Evolutionary conservation across 306 rosid genomes (phyloP).

Genomic region (Citrullus colocynthis): DNA sequence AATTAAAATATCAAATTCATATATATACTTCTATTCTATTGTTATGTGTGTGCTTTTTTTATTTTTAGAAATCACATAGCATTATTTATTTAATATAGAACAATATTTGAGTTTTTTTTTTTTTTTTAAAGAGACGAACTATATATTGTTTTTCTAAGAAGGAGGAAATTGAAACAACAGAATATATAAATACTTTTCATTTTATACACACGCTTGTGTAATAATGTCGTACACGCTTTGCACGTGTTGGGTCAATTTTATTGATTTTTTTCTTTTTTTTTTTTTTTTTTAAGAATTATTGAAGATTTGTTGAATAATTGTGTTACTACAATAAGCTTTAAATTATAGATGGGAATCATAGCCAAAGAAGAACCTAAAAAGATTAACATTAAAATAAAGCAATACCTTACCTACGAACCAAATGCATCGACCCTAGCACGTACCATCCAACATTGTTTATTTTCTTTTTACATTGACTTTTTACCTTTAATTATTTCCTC

Average conservation of each 20-base stretch:
- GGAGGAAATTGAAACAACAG: too few species aligned
- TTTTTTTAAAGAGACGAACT: too few species aligned
- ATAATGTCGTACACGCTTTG: background rate
- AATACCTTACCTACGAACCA: background rate
- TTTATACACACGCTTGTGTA: background rate
- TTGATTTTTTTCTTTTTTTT: too few species aligned
- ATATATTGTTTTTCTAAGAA: too few species aligned
- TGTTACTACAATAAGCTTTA: background rate
- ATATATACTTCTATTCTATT: too few species aligned
- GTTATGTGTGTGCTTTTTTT: too few species aligned
- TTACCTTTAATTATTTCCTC: background rate
- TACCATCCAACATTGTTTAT: background rate
- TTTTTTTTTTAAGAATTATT: too few species aligned
- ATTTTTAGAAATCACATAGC: too few species aligned
- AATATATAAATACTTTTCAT: too few species aligned
- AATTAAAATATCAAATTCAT: too few species aligned
- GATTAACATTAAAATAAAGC: background rate
- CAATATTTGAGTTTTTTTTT: too few species aligned
- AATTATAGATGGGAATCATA: background rate
- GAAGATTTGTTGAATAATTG: background rate
- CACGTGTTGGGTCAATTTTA: background rate
- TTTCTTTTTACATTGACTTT: background rate
- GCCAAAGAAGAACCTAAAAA: background rate
- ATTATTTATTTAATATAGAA: too few species aligned
- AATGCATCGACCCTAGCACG: background rate